phyloP scores from a whole-genome alignment of 2,329 filamentous ascomycete species.

The Cryphonectria nitschkei region DNA sequence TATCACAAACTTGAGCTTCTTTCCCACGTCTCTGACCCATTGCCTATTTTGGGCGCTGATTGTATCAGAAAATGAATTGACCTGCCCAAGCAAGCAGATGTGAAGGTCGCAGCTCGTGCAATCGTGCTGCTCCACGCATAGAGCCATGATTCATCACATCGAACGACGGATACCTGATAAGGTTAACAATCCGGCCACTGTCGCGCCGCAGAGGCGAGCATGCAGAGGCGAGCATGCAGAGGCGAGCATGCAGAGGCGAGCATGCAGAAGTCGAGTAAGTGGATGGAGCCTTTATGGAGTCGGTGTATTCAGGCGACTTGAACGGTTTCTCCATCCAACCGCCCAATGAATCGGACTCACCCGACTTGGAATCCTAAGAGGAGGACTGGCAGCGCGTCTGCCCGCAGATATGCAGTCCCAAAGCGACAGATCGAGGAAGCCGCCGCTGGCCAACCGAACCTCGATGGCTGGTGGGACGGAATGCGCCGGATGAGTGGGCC shows the following conservation, averaged over 20 bases:
- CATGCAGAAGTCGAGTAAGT: not conserved
- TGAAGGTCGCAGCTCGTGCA: not conserved
- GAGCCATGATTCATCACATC: not conserved
- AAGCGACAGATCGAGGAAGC: not conserved
- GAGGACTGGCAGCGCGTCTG: constrained; percentile 2
- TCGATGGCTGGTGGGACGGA: not conserved
- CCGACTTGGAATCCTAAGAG: not conserved
- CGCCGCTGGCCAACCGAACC: not conserved
- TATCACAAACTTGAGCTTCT: not conserved
- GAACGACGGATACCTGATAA: not conserved
- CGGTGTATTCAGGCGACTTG: not conserved
- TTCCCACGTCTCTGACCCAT: not conserved
- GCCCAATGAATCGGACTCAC: not conserved
- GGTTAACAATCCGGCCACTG: not conserved
- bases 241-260: not conserved
- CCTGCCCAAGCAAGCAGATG: constrained; percentile 7
- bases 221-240: not conserved
- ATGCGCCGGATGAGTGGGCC: not conserved
- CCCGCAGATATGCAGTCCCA: not conserved
- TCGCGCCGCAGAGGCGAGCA: not conserved
- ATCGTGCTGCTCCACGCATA: not conserved
- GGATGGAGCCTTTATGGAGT: not conserved
- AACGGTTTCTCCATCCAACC: not conserved
- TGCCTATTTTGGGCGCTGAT: not conserved
- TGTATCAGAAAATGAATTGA: not conserved